Conservation (phyloP, 208 protist genomes). For the Trypanosoma platydactyli region DNA sequence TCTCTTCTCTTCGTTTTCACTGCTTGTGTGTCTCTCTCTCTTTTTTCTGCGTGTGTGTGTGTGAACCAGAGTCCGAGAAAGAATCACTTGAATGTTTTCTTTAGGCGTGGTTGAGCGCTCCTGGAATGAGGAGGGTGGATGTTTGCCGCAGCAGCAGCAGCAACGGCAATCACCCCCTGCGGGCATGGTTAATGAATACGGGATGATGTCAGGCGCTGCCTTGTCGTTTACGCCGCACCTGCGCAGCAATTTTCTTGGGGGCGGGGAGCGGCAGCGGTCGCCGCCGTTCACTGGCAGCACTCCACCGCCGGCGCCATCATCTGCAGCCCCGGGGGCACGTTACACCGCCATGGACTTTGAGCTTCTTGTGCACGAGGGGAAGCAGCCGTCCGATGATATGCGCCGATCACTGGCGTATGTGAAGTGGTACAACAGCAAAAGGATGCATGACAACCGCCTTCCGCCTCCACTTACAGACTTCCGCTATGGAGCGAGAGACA, state of each 20-base stretch:
- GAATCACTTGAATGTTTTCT: constrained; percentile 15
- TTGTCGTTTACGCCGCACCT: constrained; percentile 8
- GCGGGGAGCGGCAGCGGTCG: constrained; percentile 7
- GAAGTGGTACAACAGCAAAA: constrained; percentile 84
- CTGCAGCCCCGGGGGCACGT: constrained; percentile 31
- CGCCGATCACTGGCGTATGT: constrained; percentile 80
- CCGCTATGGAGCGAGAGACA: constrained; percentile 15
- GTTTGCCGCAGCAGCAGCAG: neutral
- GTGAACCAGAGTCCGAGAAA: too few species aligned
- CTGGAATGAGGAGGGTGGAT: constrained; percentile 24
- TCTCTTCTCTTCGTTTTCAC: constrained; percentile 15
- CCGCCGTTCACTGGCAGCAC: neutral
- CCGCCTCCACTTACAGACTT: constrained; percentile 68
- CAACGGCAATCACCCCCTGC: neutral
- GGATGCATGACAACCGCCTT: constrained; percentile 61
- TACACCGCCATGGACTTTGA: constrained; percentile 88
- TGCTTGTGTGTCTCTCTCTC: neutral
- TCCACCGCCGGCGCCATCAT: neutral
- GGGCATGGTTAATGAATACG: neutral
- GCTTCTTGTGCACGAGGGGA: constrained; percentile 73
- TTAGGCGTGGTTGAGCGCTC: constrained; percentile 24
- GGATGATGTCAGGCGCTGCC: neutral
- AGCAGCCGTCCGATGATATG: constrained; percentile 78
- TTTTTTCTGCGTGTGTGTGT: constrained; percentile 12
- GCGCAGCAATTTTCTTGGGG: constrained; percentile 1